A percentile compares a stretch with the other conserved stretches of the same genome.
phyloP scores from a whole-genome alignment of 2,329 filamentous ascomycete species.

The Penicillium crustosum region DNA sequence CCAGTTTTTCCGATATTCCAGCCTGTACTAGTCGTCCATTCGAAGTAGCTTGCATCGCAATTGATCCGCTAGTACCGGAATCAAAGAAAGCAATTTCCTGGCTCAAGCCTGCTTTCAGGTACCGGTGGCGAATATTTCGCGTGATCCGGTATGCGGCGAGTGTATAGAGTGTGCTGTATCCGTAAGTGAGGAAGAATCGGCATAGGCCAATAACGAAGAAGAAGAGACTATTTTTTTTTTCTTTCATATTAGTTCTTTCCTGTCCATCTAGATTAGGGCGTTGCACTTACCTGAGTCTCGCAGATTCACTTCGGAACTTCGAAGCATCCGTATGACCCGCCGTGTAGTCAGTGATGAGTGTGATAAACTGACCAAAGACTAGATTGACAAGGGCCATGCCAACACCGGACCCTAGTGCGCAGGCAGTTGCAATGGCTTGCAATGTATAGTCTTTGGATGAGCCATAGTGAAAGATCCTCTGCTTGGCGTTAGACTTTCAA shows the following conservation, averaged over 20 bases:
- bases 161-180: slow-evolving; percentile 27
- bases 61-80: slow-evolving; percentile 26
- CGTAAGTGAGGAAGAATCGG: slow-evolving; percentile 35
- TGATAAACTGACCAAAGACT: slow-evolving; percentile 36
- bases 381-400: slow-evolving; percentile 40
- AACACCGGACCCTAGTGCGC: slow-evolving; percentile 27
- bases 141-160: slow-evolving; percentile 10
- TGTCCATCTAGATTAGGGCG: neutral
- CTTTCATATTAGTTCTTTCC: slow-evolving; percentile 1
- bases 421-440: slow-evolving; percentile 4
- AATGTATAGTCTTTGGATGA: slow-evolving; percentile 5
- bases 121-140: slow-evolving; percentile 18
- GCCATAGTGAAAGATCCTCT: slow-evolving; percentile 15
- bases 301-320: slow-evolving; percentile 13
- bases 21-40: slow-evolving; percentile 28
- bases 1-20: slow-evolving; percentile 27
- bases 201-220: slow-evolving; percentile 41
- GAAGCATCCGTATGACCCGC: slow-evolving; percentile 14
- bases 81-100: slow-evolving; percentile 37
- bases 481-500: neutral
- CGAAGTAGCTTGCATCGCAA: slow-evolving; percentile 32
- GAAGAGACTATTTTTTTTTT: slow-evolving; percentile 29
- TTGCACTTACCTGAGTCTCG: slow-evolving; percentile 19
- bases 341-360: slow-evolving; percentile 27
- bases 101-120: slow-evolving; percentile 25